A percentile compares a stretch with the other conserved stretches of the same genome.
phyloP scores from a whole-genome alignment of 495 filamentous ascomycete genomes.

The Penicillium lagena region DNA sequence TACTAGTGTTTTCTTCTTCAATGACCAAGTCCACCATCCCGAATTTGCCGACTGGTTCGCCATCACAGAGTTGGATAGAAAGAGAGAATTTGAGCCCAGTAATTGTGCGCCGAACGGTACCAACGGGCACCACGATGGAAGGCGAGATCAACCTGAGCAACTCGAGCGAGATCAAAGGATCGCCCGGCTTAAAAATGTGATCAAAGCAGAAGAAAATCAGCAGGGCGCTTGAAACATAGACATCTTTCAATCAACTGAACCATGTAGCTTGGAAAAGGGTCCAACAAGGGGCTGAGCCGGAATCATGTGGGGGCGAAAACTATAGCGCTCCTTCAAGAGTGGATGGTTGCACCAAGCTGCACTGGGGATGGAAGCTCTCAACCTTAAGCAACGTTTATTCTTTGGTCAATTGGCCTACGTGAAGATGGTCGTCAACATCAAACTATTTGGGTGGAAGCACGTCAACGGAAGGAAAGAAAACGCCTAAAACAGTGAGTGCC shows the following conservation, averaged over 20 bases:
- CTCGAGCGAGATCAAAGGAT: no score
- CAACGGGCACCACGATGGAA: no score
- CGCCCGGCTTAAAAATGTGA: background rate
- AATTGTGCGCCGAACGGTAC: no score
- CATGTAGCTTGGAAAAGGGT: background rate
- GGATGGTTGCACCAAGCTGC: background rate
- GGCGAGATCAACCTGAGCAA: no score
- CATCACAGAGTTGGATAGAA: background rate
- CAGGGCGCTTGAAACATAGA: slow-evolving; percentile 4
- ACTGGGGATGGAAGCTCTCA: no score
- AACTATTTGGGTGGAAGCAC: no score
- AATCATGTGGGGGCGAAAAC: slow-evolving; percentile 4
- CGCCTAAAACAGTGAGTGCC: no score
- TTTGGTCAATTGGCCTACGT: no score
- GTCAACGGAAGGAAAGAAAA: no score
- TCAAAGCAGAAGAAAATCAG: background rate
- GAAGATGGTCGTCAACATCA: no score
- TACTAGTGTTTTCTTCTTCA: slow-evolving; percentile 33
- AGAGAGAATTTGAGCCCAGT: background rate
- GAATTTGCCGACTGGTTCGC: slow-evolving; percentile 1
- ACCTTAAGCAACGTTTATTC: no score
- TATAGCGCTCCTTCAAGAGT: slow-evolving; percentile 5
- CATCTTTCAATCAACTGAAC: slow-evolving; percentile 3
- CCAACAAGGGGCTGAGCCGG: slow-evolving; percentile 1
- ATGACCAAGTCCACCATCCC: slow-evolving; percentile 29